Evolutionary conservation across 163 green algal species (phyloP), one percentile per base, ranked within the genome.

Genomic region (Prototheca wickerhamii): DNA sequence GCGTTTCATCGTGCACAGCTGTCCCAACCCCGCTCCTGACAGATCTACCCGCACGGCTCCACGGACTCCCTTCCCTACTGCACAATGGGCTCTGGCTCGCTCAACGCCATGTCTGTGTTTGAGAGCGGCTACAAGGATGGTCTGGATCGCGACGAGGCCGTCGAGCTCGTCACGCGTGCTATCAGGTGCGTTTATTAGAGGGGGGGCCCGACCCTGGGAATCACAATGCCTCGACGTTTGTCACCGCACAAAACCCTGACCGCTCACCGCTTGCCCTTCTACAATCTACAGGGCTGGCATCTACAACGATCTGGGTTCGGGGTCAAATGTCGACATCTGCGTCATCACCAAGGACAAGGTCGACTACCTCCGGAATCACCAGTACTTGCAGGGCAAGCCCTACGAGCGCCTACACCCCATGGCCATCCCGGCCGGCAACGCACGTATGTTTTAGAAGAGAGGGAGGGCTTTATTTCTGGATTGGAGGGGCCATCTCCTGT

Each of bases 21-120:
- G 17, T 6, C 3, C n/a, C 33, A 51, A 17, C 1, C 30, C n/a
- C 35, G 5, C 58, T 32, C 5, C 32, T 3, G 66, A 23, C 81
- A 93, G 86, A 86, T 99, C 43, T 98, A 96, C 78, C 93, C 93
- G 18, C 93, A 99, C 73, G 93, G 93, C 25, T 98, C 91, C 52
- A 97, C 92, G 10, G 93, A 99, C 75, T 80, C 80, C 26, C 81
- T 98, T 43, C 93, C 93, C 1, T 99, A 90, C 66, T 82, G 69
- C 43, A 98, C 93, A 64, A 99, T 99, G 93, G 93, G 93, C 31
- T 95, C 84, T 18, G 93, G 93, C 29, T 89, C 71, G 32, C 72
- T 98, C 2, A 95, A 95, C 59, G 93, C 93, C 37, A 98, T 99
- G 93, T 77, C 93, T 6, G 88, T 98, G 28, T 96, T 98, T 69